Evolutionary conservation across 306 rosid genomes (phyloP), one percentile per base, ranked within the genome.

Genomic region (Castanea mollissima): DNA sequence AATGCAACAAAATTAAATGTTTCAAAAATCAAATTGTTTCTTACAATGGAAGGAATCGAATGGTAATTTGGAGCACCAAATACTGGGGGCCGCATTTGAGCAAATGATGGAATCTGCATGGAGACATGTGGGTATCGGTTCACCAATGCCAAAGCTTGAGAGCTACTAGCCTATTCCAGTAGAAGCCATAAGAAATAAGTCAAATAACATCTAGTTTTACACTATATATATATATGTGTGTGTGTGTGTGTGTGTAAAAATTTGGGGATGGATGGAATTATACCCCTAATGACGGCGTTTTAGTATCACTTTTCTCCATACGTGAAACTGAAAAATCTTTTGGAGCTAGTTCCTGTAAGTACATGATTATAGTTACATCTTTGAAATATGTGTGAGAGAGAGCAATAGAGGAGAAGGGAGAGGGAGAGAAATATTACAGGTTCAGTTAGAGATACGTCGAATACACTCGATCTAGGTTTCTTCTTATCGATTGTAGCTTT

Each of bases 401-500:
- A 38, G 3, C 11, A 38, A 38, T 2, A 38, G 46, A 7, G 46
- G 0, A 38, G 44, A 38, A 8, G 44, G 46, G 46, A 38, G 46
- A 38, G 11, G 46, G 0, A 8, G 46, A 38, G 46, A 38, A 38
- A 38, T 38, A 38, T 7, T 38, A 38, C 46, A 8, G 31, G 2
- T 29, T 73, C 52, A 31, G 41, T 32, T 13, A 54, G 78, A 44
- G 88, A 76, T 63, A 90, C 83, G 62, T 90, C 94, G 52, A 90
- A 90, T 25, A 85, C 84, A 73, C 94, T 90, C 25, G 87, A 74
- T 81, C 90, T 81, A 38, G 84, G 91, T 64, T 82, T 88, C 71
- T 76, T 83, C 78, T 69, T 85, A 16, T 87, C 80, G 19, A 62
- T 75, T 1, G 84, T 62, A n/a, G 83, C 78, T 3, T 73, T 77